Evolutionary conservation across 2,329 filamentous ascomycete species (phyloP).

Genomic region (Stemphylium vesicarium): DNA sequence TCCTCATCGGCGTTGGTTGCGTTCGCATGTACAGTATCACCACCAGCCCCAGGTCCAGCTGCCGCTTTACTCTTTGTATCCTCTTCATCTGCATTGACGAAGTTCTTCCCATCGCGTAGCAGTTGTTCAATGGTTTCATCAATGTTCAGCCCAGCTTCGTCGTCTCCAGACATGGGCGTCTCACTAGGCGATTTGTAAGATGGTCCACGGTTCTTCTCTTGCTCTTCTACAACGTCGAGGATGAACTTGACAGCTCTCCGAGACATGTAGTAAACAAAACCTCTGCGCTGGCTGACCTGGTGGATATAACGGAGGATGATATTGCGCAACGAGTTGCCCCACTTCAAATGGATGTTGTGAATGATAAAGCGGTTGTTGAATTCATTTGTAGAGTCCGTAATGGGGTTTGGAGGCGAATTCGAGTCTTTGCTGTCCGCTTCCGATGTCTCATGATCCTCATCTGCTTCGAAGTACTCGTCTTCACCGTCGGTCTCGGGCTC

Average conservation of each 20-base stretch:
- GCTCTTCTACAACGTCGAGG: conserved; percentile 94
- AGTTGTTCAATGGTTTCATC: conserved; percentile 87
- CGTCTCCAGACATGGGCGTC: conserved; percentile 51
- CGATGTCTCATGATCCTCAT: conserved; percentile 60
- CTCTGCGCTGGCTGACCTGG: conserved; percentile 92
- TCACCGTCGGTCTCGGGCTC: conserved; percentile 51
- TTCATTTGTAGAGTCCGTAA: conserved; percentile 85
- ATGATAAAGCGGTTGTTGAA: conserved; percentile 99
- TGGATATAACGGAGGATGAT: conserved; percentile 97
- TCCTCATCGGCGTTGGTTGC: conserved; percentile 53
- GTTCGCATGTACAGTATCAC: conserved; percentile 20
- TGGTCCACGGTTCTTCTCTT: conserved; percentile 67
- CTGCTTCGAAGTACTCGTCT: conserved; percentile 56
- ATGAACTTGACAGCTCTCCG: conserved; percentile 97
- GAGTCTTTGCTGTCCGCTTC: conserved; percentile 59
- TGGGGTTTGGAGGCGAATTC: conserved; percentile 65
- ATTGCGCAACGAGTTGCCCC: conserved; percentile 95
- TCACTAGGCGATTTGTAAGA: conserved; percentile 35
- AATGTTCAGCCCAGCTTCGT: conserved; percentile 70
- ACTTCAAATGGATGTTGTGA: conserved; percentile 96
- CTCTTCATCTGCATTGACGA: conserved; percentile 74
- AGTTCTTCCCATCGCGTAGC: conserved; percentile 81
- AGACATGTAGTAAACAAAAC: conserved; percentile 98
- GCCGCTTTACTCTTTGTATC: conserved; percentile 26
- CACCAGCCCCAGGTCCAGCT: conserved; percentile 2